These are phyloP conservation scores for Xylaria venustula DNA, from an alignment of 495 filamentous ascomycete genomes.

Conservation along the genomic window DNA sequence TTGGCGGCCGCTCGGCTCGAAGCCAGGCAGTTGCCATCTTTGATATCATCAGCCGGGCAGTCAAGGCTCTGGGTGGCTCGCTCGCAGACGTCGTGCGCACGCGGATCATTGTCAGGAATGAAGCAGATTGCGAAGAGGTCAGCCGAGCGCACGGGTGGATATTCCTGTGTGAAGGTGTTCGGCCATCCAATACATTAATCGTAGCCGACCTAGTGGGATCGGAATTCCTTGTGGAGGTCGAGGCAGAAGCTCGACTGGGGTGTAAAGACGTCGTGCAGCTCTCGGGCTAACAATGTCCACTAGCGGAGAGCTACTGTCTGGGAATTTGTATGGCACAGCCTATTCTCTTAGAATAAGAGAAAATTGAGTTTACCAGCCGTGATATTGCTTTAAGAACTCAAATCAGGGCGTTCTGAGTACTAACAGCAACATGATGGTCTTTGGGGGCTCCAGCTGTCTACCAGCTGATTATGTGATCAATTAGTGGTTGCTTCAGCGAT, in stretches of 20 bases:
- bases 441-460: too few relatives aligned
- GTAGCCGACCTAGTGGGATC: conserved; percentile 6
- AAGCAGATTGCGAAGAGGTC: conserved; percentile 16
- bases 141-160: conserved; percentile 17
- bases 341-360: too few relatives aligned
- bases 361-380: too few relatives aligned
- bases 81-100: conserved; percentile 19
- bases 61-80: conserved; percentile 15
- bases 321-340: too few relatives aligned
- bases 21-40: conserved; percentile 19
- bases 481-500: not conserved
- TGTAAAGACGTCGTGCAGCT: not conserved
- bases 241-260: conserved; percentile 19
- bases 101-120: conserved; percentile 12
- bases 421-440: too few relatives aligned
- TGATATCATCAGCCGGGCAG: conserved; percentile 12
- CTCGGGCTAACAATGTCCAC: not conserved
- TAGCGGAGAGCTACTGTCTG: too few relatives aligned
- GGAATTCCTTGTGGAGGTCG: conserved; percentile 18
- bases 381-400: too few relatives aligned
- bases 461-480: too few relatives aligned
- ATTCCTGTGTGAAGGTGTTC: conserved; percentile 16
- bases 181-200: conserved; percentile 17
- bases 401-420: too few relatives aligned
- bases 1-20: conserved; percentile 14